Conservation (phyloP, 192 early-diverging fungal genomes). For the Thamnidium elegans region DNA sequence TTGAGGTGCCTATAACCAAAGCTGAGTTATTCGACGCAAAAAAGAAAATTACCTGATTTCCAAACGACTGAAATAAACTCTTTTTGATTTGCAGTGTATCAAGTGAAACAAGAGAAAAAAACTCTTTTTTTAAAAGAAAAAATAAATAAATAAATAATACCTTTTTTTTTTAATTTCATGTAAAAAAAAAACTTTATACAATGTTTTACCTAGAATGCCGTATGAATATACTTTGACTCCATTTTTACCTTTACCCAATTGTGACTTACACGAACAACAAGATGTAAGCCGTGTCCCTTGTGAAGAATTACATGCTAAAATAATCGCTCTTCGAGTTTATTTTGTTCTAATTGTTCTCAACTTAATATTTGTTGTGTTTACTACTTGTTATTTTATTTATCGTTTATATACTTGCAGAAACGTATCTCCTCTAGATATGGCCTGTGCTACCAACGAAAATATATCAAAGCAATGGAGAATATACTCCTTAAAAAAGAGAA, state of each 20-base stretch:
- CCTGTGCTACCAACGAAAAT: background rate
- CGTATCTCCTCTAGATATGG: background rate
- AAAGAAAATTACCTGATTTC: background rate
- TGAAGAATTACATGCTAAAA: background rate
- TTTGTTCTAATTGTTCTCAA: slow-evolving; percentile 6
- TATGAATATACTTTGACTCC: background rate
- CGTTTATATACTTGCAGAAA: background rate
- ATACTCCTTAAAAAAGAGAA: slow-evolving; percentile 18
- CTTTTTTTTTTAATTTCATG: too few relatives aligned
- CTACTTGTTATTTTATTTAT: slow-evolving; percentile 12
- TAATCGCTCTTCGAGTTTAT: slow-evolving; percentile 8
- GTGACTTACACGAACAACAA: background rate
- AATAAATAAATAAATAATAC: slow-evolving; percentile 4
- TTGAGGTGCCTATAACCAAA: background rate
- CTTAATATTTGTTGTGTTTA: slow-evolving; percentile 9
- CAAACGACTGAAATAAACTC: too few relatives aligned
- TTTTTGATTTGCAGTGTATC: too few relatives aligned
- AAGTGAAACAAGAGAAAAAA: background rate
- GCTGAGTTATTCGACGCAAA: background rate
- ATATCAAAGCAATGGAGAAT: slow-evolving; percentile 3
- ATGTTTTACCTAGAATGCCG: background rate
- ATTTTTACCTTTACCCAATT: slow-evolving; percentile 1
- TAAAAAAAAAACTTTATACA: too few relatives aligned
- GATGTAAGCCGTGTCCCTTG: background rate
- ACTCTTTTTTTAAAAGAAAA: background rate